Evolutionary conservation across 2,329 filamentous ascomycete genomes (phyloP), one percentile per base, ranked within the genome.

Genomic region (Rutstroemia sp.): DNA sequence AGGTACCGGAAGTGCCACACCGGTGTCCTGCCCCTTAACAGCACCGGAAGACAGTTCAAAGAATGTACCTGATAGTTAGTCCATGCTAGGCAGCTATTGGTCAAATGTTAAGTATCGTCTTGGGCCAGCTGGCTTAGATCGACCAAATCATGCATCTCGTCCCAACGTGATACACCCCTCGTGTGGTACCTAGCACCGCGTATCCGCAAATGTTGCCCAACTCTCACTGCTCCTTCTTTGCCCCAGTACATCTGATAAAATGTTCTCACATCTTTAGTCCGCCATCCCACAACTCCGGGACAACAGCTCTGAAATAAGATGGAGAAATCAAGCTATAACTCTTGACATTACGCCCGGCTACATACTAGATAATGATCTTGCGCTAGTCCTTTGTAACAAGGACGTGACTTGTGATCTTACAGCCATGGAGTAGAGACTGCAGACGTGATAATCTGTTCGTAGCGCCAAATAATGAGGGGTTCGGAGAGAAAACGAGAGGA

Each of bases 201-300:
- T 34, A 34, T 34, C 27, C 39, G 14, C 39, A 42, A 42, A 19
- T 42, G 39, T 18, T 42, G 6, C 39, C 30, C 30, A 34, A 12
- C 6, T 42, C 18, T 19, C 39, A 18, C 39, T n/a, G 39, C 39
- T 8, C 39, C 39, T 19, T 18, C 39, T 19, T 19, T 30, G 34
- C 23, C 14, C 41, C 44, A 27, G 38, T 18, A 21, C 9, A 18
- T n/a, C 38, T n/a, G 19, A 44, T 14, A 46, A 14, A 27, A 70
- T 80, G 76, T 80, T 71, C 73, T 77, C 77, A 65, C 74, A 74
- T 76, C 77, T 75, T 77, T 80, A 81, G 78, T 80, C 78, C 75
- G 73, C 71, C 72, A 71, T 72, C 73, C 75, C 71, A 77, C 71
- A 70, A 69, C 77, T 79, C 68, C 59, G 70, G 71, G 66, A 72